Evolutionary conservation across 148 eudicot species (phyloP).

Genomic region (Fagopyrum homotropicum): DNA sequence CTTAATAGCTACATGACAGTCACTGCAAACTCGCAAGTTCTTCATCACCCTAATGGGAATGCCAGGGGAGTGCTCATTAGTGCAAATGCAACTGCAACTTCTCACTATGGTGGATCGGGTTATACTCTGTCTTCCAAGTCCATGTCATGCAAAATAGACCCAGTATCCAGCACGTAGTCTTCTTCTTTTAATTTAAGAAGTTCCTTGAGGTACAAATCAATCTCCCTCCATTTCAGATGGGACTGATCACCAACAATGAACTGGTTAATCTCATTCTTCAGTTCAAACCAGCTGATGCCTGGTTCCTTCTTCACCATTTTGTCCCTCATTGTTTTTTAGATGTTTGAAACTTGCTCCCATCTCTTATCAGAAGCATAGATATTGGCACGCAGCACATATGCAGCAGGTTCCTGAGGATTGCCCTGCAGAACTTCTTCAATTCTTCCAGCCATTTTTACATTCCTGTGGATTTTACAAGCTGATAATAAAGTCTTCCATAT

Average conservation of each 20-base stretch:
- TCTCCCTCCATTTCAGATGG: slow-evolving; percentile 52
- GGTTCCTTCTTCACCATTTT: slow-evolving; percentile 69
- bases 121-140: slow-evolving; percentile 58
- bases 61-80: slow-evolving; percentile 63
- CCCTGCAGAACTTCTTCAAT: slow-evolving; percentile 52
- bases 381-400: slow-evolving; percentile 67
- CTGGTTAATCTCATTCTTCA: slow-evolving; percentile 55
- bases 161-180: slow-evolving; percentile 64
- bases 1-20: slow-evolving; percentile 76
- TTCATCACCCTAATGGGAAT: slow-evolving; percentile 78
- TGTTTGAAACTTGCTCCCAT: slow-evolving; percentile 65
- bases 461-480: slow-evolving; percentile 70
- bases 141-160: slow-evolving; percentile 72
- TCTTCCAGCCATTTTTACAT: slow-evolving; percentile 50
- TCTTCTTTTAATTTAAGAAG: slow-evolving; percentile 44
- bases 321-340: slow-evolving; percentile 64
- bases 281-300: slow-evolving; percentile 82
- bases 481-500: slow-evolving; percentile 85
- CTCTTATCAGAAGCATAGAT: slow-evolving; percentile 55
- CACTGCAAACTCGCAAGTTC: slow-evolving; percentile 69
- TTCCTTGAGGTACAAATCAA: slow-evolving; percentile 51
- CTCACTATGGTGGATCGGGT: slow-evolving; percentile 71
- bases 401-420: slow-evolving; percentile 62
- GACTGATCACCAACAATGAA: slow-evolving; percentile 58
- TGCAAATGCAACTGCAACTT: slow-evolving; percentile 72